Percentiles rank a stretch among this genome's conserved stretches.
Conservation (phyloP, 352 stramenopile genomes). For the Pythium brachiatum region DNA sequence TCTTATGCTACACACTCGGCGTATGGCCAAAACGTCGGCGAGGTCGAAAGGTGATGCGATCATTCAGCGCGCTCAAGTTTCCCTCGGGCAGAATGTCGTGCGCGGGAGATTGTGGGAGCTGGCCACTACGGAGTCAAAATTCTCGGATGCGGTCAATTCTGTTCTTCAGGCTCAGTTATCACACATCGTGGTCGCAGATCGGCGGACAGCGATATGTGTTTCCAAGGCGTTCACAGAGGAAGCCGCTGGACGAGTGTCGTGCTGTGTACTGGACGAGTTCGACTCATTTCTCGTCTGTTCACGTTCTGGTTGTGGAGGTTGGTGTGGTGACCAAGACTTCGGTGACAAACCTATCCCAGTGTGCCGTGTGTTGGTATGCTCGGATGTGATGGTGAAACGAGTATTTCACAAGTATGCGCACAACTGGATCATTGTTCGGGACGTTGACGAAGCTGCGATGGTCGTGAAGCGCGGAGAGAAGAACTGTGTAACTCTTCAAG, state of each 20-base stretch:
- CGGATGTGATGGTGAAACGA: constrained; percentile 6
- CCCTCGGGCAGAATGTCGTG: not conserved
- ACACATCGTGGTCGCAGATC: constrained; percentile 23
- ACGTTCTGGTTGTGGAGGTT: not conserved
- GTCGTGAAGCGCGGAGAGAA: not conserved
- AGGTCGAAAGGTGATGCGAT: constrained; percentile 1
- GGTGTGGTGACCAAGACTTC: not conserved
- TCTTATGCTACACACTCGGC: not conserved
- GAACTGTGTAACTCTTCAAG: constrained; percentile 28
- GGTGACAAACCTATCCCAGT: constrained; percentile 11
- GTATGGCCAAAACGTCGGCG: not conserved
- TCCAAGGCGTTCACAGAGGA: constrained; percentile 17
- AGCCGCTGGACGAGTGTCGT: constrained; percentile 23
- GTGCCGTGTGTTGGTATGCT: constrained; percentile 17
- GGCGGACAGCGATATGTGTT: constrained; percentile 15
- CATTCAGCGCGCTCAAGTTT: constrained; percentile 1
- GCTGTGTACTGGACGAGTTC: constrained; percentile 28
- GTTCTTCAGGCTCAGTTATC: constrained; percentile 16
- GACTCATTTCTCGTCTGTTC: constrained; percentile 3
- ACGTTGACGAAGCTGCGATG: constrained; percentile 15
- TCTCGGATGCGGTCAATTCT: constrained; percentile 20
- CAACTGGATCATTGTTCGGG: constrained; percentile 23
- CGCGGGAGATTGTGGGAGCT: constrained; percentile 17
- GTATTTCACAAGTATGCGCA: constrained; percentile 26
- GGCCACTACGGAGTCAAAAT: constrained; percentile 4